Base-by-base conservation (phyloP, 2,329 filamentous ascomycete genomes). In the Cadophora luteo-olivacea region DNA sequence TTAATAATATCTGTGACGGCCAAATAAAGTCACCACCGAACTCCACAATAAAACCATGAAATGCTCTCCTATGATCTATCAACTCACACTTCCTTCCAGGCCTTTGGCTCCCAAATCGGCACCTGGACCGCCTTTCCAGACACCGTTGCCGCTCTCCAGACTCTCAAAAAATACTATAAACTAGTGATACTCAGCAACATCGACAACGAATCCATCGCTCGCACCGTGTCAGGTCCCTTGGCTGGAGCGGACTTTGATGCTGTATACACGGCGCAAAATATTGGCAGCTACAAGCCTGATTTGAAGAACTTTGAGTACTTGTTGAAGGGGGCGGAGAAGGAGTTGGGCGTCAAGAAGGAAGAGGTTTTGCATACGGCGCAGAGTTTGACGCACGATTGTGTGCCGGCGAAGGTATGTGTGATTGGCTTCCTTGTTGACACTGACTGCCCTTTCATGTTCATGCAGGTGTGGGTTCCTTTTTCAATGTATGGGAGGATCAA, bases 261-360 rank as follows among this genome's bases (percentile, higher is more conserved):
- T 1, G 79, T 91, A 41, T 84, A 90, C 73, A 92, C 89, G 0
- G 91, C 91, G 0, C 82, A 92, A 76, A 87, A 91, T 36, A 85
- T 93, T 22, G 90, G 91, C 0, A 85, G 82, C 22, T 93, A 92
- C 76, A 93, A 93, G 79, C 91, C 91, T 0, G 83, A 88, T 71
- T 74, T 81, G 49, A 79, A 80, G 58, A 92, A 92, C 70, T 93
- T 93, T 68, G 83, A 87, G 65, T 87, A 89, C 75, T 83, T 93
- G 83, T 75, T 92, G 4, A 76, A 79, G 19, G 80, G 84, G 54
- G 84, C 87, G 1, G 69, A 84, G 74, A 74, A 79, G 0, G 82
- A 84, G 29, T 86, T 90, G 71, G 86, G 85, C 0, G 76, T 91
- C 0, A 79, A 81, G 61, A 86, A 85, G 72, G 79, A 80, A 0